phyloP scores from a whole-genome alignment of 2,329 filamentous ascomycete species.

The Sordariomycetes sp. region DNA sequence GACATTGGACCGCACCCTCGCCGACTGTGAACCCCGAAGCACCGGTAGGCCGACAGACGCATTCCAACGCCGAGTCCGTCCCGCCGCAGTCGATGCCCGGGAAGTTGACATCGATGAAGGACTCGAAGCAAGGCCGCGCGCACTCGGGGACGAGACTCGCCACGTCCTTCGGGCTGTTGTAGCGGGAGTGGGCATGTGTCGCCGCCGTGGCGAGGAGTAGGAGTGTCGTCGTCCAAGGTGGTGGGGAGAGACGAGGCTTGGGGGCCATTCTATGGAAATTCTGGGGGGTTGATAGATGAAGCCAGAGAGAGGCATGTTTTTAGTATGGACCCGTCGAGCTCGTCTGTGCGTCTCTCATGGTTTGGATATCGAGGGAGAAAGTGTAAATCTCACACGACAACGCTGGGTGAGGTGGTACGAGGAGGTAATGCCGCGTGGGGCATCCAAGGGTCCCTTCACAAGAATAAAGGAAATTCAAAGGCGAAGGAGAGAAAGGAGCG shows the following conservation, averaged over 20 bases:
- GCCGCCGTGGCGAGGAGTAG: not conserved
- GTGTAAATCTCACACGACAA: not conserved
- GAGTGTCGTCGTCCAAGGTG: not conserved
- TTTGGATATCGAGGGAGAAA: not conserved
- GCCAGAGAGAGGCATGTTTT: not conserved
- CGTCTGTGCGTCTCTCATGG: not conserved
- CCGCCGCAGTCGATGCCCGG: conserved; percentile 30
- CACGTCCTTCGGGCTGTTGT: conserved; percentile 18
- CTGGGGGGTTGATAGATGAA: not conserved
- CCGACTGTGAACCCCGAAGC: conserved; percentile 52
- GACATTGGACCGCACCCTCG: conserved; percentile 58
- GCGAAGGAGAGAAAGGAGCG: not conserved
- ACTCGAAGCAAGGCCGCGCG: conserved; percentile 45
- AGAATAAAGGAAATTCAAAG: not conserved
- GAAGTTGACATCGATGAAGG: conserved; percentile 50
- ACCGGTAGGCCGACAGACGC: conserved; percentile 49
- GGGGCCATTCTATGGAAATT: not conserved
- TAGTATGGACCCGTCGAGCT: not conserved
- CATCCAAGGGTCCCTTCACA: not conserved
- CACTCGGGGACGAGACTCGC: conserved; percentile 39
- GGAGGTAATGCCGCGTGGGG: not conserved
- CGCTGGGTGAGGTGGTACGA: not conserved
- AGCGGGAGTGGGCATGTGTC: not conserved
- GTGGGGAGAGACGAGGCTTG: not conserved
- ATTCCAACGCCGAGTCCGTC: conserved; percentile 37